Evolutionary conservation across 352 stramenopile genomes (phyloP), one percentile per base, ranked within the genome.

Genomic region (Pythium folliculosum): DNA sequence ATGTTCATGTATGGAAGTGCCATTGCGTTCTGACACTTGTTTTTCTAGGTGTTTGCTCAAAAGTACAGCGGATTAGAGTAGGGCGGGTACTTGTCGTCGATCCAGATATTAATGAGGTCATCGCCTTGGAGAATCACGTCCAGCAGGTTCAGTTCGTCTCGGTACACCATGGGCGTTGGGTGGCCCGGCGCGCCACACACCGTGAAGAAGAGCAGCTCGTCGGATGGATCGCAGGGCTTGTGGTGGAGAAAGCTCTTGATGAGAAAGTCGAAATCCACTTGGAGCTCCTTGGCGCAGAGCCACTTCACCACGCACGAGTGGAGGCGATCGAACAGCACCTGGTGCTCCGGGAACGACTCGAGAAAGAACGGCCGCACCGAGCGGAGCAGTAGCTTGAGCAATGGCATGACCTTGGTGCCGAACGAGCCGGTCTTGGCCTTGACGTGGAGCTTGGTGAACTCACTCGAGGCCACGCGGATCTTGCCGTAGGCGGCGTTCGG

Each of bases 1-100:
- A 19, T 19, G 27, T 32, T 32, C 27, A 47, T 21, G 14, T n/a
- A 47, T 47, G 13, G 12, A 47, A n/a, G 40, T 25, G 22, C 23
- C 54, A 51, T 51, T 19, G 12, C 25, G 27, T 25, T 61, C 37
- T 50, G 19, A 25, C 17, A 22, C 22, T 21, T 60, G 25, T 27
- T 17, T 50, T 50, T 38, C 8, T 22, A 50, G 27, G 35, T 49
- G 47, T 21, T 13, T 3, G 1, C 13, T 68, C 44, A 69, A 60
- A 88, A 90, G 69, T 90, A 88, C 37, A 92, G 62, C 19, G 80
- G 81, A 37, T 89, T 92, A 30, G 81, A 77, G 57, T 91, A 92
- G 4, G 77, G 82, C 12, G 80, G 85, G 61, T 90, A 89, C 17
- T 76, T 71, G 35, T 87, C 78, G 57, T 92, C 82, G 59, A 92